These are phyloP conservation scores for Trichoderma atrobrunneum DNA, from an alignment of 2,329 filamentous ascomycete genomes.

Conservation along the genomic window DNA sequence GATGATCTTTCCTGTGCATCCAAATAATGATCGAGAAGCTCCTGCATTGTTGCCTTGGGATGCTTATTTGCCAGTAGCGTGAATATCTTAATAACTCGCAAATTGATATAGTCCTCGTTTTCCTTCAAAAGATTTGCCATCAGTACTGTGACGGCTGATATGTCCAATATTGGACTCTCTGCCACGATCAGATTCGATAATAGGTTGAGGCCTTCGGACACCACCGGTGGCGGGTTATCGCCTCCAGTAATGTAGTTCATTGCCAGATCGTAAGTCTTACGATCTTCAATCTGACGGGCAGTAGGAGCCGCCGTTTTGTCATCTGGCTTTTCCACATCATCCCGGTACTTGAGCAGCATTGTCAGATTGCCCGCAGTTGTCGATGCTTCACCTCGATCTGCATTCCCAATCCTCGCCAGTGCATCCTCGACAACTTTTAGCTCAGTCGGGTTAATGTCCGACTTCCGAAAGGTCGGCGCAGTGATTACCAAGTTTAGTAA, in stretches of 20 bases:
- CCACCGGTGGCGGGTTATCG: conserved; percentile 64
- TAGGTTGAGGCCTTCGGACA: conserved; percentile 62
- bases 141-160: conserved; percentile 62
- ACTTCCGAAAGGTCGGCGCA: conserved; percentile 53
- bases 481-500: conserved; percentile 60
- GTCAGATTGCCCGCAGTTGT: conserved; percentile 56
- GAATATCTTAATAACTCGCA: conserved; percentile 64
- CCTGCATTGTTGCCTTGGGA: conserved; percentile 58
- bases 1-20: conserved; percentile 57
- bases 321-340: conserved; percentile 48
- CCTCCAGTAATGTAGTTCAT: conserved; percentile 59
- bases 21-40: conserved; percentile 65
- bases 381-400: conserved; percentile 42
- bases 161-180: conserved; percentile 59
- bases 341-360: conserved; percentile 54
- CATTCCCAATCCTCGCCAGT: conserved; percentile 42
- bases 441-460: conserved; percentile 41
- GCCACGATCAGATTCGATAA: conserved; percentile 56
- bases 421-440: conserved; percentile 48
- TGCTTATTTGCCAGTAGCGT: conserved; percentile 60
- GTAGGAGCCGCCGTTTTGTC: conserved; percentile 40
- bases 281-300: conserved; percentile 55
- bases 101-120: conserved; percentile 68
- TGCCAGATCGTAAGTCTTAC: conserved; percentile 60
- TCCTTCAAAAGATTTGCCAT: conserved; percentile 64